phyloP scores from a whole-genome alignment of 176 grass and related monocot species.

The Eleusine coracana region DNA sequence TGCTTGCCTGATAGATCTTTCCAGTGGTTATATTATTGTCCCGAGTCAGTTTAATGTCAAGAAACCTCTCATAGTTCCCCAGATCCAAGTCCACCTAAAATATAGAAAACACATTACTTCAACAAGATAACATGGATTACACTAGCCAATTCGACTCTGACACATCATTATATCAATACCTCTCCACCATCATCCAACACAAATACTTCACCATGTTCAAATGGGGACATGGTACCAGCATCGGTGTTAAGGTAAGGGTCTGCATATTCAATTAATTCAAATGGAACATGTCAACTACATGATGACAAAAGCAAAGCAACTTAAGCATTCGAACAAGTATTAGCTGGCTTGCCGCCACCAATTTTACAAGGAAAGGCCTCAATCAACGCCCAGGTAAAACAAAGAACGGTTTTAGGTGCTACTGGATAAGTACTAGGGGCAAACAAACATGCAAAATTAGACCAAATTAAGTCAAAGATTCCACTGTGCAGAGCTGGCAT shows the following conservation, averaged over 20 bases:
- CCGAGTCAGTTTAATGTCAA: constrained; percentile 67
- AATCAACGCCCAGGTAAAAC: constrained; percentile 47
- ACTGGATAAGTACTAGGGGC: constrained; percentile 53
- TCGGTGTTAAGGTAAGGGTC: constrained; percentile 70
- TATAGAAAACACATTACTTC: constrained; percentile 22
- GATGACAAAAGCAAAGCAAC: constrained; percentile 51
- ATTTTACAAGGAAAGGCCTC: constrained; percentile 54
- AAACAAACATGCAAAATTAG: constrained; percentile 42
- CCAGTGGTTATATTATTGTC: constrained; percentile 85
- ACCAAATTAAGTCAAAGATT: constrained; percentile 46
- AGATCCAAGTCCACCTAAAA: constrained; percentile 77
- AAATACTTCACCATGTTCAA: constrained; percentile 68
- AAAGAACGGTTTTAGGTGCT: constrained; percentile 49
- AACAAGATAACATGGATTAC: not conserved
- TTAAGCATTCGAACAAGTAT: constrained; percentile 36
- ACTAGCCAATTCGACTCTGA: constrained; percentile 14
- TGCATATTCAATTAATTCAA: constrained; percentile 37
- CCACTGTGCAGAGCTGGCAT: constrained; percentile 36
- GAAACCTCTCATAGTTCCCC: constrained; percentile 79
- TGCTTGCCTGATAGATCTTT: constrained; percentile 73
- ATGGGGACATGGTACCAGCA: constrained; percentile 75
- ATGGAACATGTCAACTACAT: constrained; percentile 41
- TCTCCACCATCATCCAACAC: constrained; percentile 76
- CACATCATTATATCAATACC: constrained; percentile 46
- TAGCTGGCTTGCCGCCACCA: constrained; percentile 56